phyloP scores from a whole-genome alignment of 148 eudicot genomes.

The Bassia scoparia region DNA sequence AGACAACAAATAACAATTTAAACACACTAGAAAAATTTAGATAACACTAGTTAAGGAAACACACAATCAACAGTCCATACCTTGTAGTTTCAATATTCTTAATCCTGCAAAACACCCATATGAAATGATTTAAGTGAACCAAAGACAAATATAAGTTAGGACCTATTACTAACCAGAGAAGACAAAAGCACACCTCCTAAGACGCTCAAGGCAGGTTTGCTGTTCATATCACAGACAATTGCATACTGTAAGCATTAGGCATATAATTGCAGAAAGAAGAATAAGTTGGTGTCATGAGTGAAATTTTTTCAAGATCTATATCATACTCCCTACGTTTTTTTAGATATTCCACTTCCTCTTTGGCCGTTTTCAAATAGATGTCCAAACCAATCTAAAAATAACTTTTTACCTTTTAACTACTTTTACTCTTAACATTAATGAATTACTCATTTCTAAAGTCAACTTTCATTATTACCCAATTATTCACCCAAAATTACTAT shows the following conservation, averaged over 20 bases:
- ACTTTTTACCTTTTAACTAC: too few relatives aligned
- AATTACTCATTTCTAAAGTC: too few relatives aligned
- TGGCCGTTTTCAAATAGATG: too few relatives aligned
- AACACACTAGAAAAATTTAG: neutral
- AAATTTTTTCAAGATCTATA: too few relatives aligned
- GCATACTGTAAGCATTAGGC: slow-evolving; percentile 49
- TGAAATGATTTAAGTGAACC: slow-evolving; percentile 8
- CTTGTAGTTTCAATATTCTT: slow-evolving; percentile 65
- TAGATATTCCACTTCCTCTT: too few relatives aligned
- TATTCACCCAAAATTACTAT: too few relatives aligned
- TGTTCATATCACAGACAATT: slow-evolving; percentile 69
- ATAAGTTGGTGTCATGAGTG: too few relatives aligned
- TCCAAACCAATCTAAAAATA: too few relatives aligned
- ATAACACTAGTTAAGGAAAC: slow-evolving; percentile 8
- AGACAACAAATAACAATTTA: too few relatives aligned
- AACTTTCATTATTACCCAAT: too few relatives aligned
- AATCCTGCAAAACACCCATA: slow-evolving; percentile 49
- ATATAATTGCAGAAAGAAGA: neutral
- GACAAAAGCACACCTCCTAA: slow-evolving; percentile 55
- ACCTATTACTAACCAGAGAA: neutral
- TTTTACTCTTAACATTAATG: too few relatives aligned
- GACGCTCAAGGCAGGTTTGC: slow-evolving; percentile 68
- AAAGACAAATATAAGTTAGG: neutral
- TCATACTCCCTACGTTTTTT: too few relatives aligned
- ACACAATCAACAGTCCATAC: slow-evolving; percentile 33